Percentiles rank a stretch among this genome's conserved stretches.
Evolutionary conservation across 2,329 filamentous ascomycete species (phyloP).

Genomic region (Amylocarpus encephaloides): DNA sequence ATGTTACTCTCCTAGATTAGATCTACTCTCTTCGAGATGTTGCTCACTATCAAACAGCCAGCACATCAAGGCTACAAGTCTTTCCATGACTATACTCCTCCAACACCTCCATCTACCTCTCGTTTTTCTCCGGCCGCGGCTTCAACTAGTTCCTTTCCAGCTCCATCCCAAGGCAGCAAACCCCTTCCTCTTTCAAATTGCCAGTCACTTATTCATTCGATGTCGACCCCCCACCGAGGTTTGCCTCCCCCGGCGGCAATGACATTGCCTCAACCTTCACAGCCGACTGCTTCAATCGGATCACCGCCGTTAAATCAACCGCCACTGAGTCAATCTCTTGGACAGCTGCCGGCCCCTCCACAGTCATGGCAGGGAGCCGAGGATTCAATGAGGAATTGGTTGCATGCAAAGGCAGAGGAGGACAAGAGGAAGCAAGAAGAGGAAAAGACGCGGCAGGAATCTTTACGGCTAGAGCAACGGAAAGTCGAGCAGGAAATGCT

Average conservation of each 20-base stretch:
- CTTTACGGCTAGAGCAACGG: conserved; percentile 63
- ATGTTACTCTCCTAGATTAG: conserved; percentile 27
- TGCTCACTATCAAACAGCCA: conserved; percentile 45
- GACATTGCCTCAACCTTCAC: conserved; percentile 43
- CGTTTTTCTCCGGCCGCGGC: conserved; percentile 36
- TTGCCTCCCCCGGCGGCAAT: conserved; percentile 63
- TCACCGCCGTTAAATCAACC: conserved; percentile 32
- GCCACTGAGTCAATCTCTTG: conserved; percentile 35
- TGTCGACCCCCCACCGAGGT: conserved; percentile 65
- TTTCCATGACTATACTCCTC: conserved; percentile 42
- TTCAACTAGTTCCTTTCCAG: conserved; percentile 29
- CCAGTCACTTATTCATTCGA: conserved; percentile 46
- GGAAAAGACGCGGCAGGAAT: conserved; percentile 58
- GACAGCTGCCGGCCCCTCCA: conserved; percentile 56
- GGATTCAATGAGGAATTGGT: conserved; percentile 66
- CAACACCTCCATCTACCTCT: conserved; percentile 36
- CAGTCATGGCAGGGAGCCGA: conserved; percentile 62
- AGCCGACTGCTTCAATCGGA: conserved; percentile 25
- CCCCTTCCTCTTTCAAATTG: conserved; percentile 29
- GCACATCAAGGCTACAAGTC: conserved; percentile 40
- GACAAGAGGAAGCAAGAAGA: conserved; percentile 69
- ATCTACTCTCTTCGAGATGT: conserved; percentile 36
- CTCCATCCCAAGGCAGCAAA: conserved; percentile 24
- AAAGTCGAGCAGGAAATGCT: conserved; percentile 69
- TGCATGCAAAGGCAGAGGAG: conserved; percentile 66